These are phyloP conservation scores for Trypanosoma theileri DNA, from an alignment of 208 protist species.

Conservation along the genomic window DNA sequence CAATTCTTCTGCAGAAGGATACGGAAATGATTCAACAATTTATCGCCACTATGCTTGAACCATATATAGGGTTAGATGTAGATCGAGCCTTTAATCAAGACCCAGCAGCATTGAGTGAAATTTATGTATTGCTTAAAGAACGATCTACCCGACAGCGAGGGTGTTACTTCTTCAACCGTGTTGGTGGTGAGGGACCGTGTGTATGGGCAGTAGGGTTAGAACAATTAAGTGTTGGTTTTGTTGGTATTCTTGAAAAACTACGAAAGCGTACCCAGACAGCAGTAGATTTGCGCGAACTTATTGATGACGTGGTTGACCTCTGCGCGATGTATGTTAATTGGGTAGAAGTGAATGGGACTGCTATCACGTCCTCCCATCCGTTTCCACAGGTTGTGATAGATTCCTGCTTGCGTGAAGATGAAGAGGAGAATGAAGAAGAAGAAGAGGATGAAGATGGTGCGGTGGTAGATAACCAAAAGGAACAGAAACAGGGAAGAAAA, in stretches of 20 bases:
- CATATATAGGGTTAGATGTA: conserved; percentile 70
- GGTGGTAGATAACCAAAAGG: not conserved
- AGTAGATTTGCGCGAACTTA: conserved; percentile 41
- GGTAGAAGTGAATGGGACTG: conserved; percentile 34
- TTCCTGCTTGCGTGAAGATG: conserved; percentile 46
- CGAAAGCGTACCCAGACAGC: conserved; percentile 42
- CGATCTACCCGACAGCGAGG: conserved; percentile 60
- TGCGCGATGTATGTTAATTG: conserved; percentile 80
- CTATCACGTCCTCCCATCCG: conserved; percentile 31
- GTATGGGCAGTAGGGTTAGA: conserved; percentile 58
- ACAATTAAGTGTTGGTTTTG: conserved; percentile 50
- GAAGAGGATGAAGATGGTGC: not conserved
- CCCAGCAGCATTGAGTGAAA: conserved; percentile 47
- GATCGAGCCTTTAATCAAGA: conserved; percentile 58
- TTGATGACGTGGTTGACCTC: conserved; percentile 66
- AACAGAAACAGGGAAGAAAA: conserved; percentile 26
- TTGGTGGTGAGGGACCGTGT: conserved; percentile 57
- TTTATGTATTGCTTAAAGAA: conserved; percentile 59
- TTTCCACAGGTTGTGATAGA: conserved; percentile 46
- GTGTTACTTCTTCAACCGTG: conserved; percentile 85
- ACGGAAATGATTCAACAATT: conserved; percentile 74
- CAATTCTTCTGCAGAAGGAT: conserved; percentile 82
- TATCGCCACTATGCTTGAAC: conserved; percentile 72
- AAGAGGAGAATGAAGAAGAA: conserved; percentile 2
- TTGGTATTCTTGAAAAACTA: conserved; percentile 45